A percentile compares a stretch with the other conserved stretches of the same genome.
Evolutionary conservation across 2,329 filamentous ascomycete genomes (phyloP).

Genomic region (Parastagonospora avenae): DNA sequence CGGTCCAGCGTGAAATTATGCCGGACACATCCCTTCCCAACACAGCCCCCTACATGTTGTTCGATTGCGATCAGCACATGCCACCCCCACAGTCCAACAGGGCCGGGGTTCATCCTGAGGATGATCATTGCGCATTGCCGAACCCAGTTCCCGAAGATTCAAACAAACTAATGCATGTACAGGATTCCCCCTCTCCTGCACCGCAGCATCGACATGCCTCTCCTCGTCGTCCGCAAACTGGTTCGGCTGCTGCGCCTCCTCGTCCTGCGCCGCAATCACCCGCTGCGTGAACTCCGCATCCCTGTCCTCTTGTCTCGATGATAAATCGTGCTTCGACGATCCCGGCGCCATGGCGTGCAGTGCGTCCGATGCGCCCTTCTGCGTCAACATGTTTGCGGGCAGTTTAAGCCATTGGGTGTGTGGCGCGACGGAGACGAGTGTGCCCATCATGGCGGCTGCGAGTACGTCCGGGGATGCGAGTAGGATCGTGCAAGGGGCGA

Average conservation of each 20-base stretch:
- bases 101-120: too few relatives aligned
- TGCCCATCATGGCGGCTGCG: conserved; percentile 6
- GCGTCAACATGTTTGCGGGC: conserved; percentile 14
- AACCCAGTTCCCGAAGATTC: too few relatives aligned
- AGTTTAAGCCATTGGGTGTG: conserved; percentile 19
- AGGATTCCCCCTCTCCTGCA: conserved; percentile 17
- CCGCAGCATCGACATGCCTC: conserved; percentile 11
- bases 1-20: not conserved
- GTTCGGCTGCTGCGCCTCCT: conserved; percentile 25
- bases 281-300: conserved; percentile 16
- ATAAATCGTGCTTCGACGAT: conserved; percentile 16
- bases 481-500: not conserved
- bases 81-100: not conserved
- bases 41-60: not conserved
- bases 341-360: conserved; percentile 12
- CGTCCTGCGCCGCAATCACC: conserved; percentile 13
- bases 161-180: too few relatives aligned
- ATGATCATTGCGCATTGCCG: too few relatives aligned
- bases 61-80: not conserved
- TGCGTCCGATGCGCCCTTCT: conserved; percentile 9
- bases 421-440: conserved; percentile 7
- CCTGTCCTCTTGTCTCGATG: conserved; percentile 9
- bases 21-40: not conserved
- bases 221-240: conserved; percentile 14
- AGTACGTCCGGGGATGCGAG: not conserved